Conservation (phyloP, 179 eudicot genomes). For the Beta lomatogona region DNA sequence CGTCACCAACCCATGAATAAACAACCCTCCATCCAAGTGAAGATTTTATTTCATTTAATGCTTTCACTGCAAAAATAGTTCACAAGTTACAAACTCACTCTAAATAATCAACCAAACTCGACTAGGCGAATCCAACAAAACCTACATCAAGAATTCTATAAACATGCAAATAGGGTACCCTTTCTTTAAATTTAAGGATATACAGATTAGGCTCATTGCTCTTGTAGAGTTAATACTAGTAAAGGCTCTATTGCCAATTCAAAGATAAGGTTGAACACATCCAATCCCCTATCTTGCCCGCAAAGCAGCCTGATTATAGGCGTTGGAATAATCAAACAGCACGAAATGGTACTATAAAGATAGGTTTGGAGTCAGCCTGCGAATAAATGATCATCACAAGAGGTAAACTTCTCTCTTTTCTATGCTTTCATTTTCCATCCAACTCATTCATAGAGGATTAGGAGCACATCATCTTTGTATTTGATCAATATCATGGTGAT, state of each 20-base stretch:
- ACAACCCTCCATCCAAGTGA: conserved; percentile 99
- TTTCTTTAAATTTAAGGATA: neutral
- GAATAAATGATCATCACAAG: neutral
- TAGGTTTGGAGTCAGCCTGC: neutral
- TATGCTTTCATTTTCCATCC: neutral
- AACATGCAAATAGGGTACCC: neutral
- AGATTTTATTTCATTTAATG: conserved; percentile 90
- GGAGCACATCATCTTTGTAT: neutral
- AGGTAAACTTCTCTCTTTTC: neutral
- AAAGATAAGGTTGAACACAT: neutral
- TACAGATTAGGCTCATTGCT: neutral
- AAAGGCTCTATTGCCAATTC: neutral
- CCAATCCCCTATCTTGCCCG: neutral
- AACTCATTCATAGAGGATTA: neutral
- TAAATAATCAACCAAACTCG: neutral
- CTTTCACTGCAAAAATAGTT: conserved; percentile 62
- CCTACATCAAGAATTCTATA: neutral
- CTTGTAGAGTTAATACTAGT: neutral
- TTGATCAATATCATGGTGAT: neutral
- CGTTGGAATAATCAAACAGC: neutral
- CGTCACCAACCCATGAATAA: conserved; percentile 99
- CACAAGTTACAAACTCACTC: neutral
- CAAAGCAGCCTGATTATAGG: neutral
- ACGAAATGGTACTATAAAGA: neutral
- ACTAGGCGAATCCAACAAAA: neutral